A percentile compares a stretch with the other conserved stretches of the same genome.
Evolutionary conservation across 192 early-diverging fungal species (phyloP).

Genomic region (Entrophospora sp.): DNA sequence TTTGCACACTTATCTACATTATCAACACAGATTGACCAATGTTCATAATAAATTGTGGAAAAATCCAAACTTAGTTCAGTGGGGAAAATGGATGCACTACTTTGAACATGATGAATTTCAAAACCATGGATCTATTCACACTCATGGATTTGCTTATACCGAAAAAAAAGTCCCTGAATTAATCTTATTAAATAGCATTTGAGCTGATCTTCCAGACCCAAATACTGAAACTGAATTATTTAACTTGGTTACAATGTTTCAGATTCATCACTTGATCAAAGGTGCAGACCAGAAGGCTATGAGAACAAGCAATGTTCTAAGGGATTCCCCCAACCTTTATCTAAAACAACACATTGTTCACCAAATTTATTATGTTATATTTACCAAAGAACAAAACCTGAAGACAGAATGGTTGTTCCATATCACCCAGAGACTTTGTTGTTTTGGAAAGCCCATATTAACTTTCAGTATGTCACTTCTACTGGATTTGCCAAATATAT

Average conservation of each 20-base stretch:
- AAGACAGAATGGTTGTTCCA: not conserved
- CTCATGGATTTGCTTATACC: not conserved
- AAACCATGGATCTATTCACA: not conserved
- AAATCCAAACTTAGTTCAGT: not conserved
- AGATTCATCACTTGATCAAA: not conserved
- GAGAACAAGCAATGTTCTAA: not conserved
- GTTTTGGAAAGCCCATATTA: not conserved
- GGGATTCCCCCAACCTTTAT: not conserved
- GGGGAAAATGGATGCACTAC: not conserved
- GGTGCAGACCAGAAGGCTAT: not conserved
- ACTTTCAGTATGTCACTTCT: not conserved
- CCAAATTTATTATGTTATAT: not conserved
- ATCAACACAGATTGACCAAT: not conserved
- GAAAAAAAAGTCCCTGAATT: not conserved
- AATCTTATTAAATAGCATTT: not conserved
- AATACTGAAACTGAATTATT: not conserved
- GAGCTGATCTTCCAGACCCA: not conserved
- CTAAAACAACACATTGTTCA: not conserved
- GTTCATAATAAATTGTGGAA: not conserved
- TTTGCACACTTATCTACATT: not conserved
- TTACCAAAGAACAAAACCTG: not conserved
- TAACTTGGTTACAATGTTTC: not conserved
- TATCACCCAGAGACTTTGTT: not conserved
- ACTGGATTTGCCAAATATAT: not conserved
- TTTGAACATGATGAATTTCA: conserved; percentile 15